phyloP scores from a whole-genome alignment of 331 rosid species.

The Quercus phellos region DNA sequence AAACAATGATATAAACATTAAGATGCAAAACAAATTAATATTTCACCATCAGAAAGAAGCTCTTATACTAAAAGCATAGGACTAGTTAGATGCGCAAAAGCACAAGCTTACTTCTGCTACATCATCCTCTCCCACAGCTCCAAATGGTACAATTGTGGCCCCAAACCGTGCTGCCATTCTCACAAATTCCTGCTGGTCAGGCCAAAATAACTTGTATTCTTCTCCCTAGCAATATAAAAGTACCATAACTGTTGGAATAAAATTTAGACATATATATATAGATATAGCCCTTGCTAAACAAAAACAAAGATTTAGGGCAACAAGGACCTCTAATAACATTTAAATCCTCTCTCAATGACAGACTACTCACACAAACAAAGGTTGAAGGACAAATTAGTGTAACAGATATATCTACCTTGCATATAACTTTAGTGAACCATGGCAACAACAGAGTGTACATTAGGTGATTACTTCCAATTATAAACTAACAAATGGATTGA shows the following conservation, averaged over 20 bases:
- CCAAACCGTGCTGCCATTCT: conserved; percentile 90
- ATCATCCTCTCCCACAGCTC: conserved; percentile 92
- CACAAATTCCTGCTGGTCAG: conserved; percentile 78
- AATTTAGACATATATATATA: neutral
- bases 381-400: too few relatives aligned
- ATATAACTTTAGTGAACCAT: neutral
- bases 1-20: neutral
- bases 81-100: neutral
- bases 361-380: neutral
- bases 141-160: conserved; percentile 91
- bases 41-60: neutral
- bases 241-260: conserved; percentile 9
- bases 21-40: neutral
- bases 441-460: neutral
- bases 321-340: neutral
- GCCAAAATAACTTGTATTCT: conserved; percentile 82
- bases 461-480: neutral
- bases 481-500: neutral
- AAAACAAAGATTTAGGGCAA: neutral
- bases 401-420: neutral
- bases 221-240: conserved; percentile 59
- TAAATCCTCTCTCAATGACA: neutral
- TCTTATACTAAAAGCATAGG: neutral
- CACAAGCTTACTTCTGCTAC: conserved; percentile 48
- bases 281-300: neutral